A percentile compares a stretch with the other conserved stretches of the same genome.
phyloP scores from a whole-genome alignment of 805 yeast species.

The Jamesozyma gamospora region DNA sequence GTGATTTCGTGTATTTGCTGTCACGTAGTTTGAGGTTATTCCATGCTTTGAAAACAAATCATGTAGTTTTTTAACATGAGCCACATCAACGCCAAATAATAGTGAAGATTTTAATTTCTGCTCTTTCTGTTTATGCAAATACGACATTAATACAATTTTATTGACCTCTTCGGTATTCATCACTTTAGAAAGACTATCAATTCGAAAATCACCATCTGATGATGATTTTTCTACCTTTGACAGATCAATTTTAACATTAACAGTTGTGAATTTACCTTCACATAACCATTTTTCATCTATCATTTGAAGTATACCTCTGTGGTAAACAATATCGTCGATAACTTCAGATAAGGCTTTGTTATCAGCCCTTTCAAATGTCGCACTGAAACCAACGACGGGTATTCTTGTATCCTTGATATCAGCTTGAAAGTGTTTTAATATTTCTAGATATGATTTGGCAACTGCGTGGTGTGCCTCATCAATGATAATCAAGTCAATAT shows the following conservation, averaged over 20 bases:
- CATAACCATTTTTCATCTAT: constrained; percentile 59
- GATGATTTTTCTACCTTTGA: constrained; percentile 24
- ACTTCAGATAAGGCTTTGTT: constrained; percentile 44
- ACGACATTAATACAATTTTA: constrained; percentile 44
- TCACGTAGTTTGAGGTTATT: constrained; percentile 59
- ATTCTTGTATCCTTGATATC: constrained; percentile 32
- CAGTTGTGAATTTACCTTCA: constrained; percentile 55
- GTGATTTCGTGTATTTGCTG: constrained; percentile 48
- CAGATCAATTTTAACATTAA: constrained; percentile 40
- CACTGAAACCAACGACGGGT: constrained; percentile 75
- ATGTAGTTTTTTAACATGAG: constrained; percentile 50
- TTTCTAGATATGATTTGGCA: constrained; percentile 51
- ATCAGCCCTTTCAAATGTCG: constrained; percentile 77
- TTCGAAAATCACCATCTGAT: constrained; percentile 47
- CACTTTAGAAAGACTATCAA: constrained; percentile 40
- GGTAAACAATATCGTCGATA: constrained; percentile 67
- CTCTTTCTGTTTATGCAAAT: constrained; percentile 36
- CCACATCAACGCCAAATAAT: constrained; percentile 66
- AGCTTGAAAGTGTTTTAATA: constrained; percentile 52
- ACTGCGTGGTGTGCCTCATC: constrained; percentile 94
- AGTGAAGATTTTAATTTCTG: constrained; percentile 46
- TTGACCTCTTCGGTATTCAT: constrained; percentile 49
- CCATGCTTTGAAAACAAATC: constrained; percentile 47
- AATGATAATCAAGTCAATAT: constrained; percentile 58
- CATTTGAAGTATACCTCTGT: constrained; percentile 55